phyloP scores from a whole-genome alignment of 768 basidiomycete species.

The Clathrus columnatus region DNA sequence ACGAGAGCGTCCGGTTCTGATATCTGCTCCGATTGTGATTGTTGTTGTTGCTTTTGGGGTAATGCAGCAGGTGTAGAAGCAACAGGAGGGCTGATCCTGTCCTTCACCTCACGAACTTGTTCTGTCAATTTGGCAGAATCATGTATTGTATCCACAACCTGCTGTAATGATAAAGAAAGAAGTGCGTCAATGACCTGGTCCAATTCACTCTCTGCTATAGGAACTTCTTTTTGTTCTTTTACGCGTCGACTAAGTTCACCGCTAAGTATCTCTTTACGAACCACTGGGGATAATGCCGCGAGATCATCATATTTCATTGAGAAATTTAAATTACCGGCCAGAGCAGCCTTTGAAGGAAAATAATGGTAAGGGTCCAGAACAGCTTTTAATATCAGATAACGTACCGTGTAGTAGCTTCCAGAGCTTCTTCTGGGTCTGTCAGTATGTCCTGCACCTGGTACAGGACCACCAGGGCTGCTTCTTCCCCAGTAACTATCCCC shows the following conservation, averaged over 20 bases:
- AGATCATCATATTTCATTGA: slow-evolving; percentile 87
- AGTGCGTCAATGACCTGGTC: slow-evolving; percentile 65
- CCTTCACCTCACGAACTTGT: slow-evolving; percentile 42
- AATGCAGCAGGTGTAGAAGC: slow-evolving; percentile 27
- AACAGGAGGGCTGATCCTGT: slow-evolving; percentile 16
- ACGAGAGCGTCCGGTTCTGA: slow-evolving; percentile 25
- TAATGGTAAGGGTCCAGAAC: slow-evolving; percentile 1
- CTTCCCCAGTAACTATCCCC: slow-evolving; percentile 70
- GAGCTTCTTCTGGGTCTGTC: slow-evolving; percentile 70
- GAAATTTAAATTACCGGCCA: slow-evolving; percentile 68
- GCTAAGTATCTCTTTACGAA: slow-evolving; percentile 76
- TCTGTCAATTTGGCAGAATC: slow-evolving; percentile 57
- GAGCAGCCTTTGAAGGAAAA: slow-evolving; percentile 50
- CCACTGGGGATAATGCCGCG: slow-evolving; percentile 73
- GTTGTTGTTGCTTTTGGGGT: slow-evolving; percentile 13
- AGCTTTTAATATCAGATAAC: background rate
- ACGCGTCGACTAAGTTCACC: slow-evolving; percentile 76
- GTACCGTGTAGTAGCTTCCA: slow-evolving; percentile 79
- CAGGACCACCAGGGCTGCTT: slow-evolving; percentile 59
- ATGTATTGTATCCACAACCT: slow-evolving; percentile 70
- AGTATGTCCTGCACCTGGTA: slow-evolving; percentile 18
- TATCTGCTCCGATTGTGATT: slow-evolving; percentile 41
- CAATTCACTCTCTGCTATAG: slow-evolving; percentile 47
- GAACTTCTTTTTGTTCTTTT: slow-evolving; percentile 36
- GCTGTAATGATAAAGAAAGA: slow-evolving; percentile 59